A percentile compares a stretch with the other conserved stretches of the same genome.
Conservation (phyloP, 768 basidiomycete species). For the Lyophyllum shimeji region DNA sequence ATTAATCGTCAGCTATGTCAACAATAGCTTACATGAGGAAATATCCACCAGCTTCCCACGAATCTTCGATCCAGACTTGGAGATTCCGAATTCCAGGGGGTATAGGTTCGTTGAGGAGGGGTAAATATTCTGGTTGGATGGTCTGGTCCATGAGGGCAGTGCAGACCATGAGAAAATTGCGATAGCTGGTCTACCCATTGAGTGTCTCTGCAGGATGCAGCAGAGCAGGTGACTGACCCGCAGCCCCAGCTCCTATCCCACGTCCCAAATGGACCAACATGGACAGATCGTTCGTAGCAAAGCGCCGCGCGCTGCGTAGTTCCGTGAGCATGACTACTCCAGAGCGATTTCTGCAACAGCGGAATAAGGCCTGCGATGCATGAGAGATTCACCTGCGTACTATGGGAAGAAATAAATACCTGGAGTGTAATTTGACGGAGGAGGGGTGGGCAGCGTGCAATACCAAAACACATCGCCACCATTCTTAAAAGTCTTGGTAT, state of each 20-base stretch:
- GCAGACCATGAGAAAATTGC: slow-evolving; percentile 82
- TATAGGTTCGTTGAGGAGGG: slow-evolving; percentile 53
- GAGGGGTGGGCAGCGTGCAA: slow-evolving; percentile 38
- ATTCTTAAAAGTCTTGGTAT: slow-evolving; percentile 12
- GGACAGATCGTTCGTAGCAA: slow-evolving; percentile 61
- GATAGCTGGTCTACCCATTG: slow-evolving; percentile 50
- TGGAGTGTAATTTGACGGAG: slow-evolving; percentile 59
- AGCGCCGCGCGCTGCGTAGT: slow-evolving; percentile 56
- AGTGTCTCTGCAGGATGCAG: not conserved
- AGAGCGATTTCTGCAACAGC: slow-evolving; percentile 55
- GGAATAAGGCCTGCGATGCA: slow-evolving; percentile 57
- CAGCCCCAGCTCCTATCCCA: slow-evolving; percentile 78
- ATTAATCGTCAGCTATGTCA: not conserved
- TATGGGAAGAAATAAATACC: slow-evolving; percentile 36
- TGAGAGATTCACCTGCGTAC: not conserved
- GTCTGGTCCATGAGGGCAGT: slow-evolving; percentile 68
- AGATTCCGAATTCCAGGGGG: slow-evolving; percentile 73
- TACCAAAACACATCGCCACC: slow-evolving; percentile 67
- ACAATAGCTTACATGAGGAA: not conserved
- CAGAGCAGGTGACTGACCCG: slow-evolving; percentile 39
- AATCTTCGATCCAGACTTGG: slow-evolving; percentile 78
- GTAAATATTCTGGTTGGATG: slow-evolving; percentile 59
- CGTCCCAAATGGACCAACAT: slow-evolving; percentile 46
- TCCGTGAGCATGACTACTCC: slow-evolving; percentile 49
- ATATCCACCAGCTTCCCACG: slow-evolving; percentile 62